Evolutionary conservation across 495 filamentous ascomycete genomes (phyloP), one percentile per base, ranked within the genome.

Genomic region (Aspergillus bridgeri): DNA sequence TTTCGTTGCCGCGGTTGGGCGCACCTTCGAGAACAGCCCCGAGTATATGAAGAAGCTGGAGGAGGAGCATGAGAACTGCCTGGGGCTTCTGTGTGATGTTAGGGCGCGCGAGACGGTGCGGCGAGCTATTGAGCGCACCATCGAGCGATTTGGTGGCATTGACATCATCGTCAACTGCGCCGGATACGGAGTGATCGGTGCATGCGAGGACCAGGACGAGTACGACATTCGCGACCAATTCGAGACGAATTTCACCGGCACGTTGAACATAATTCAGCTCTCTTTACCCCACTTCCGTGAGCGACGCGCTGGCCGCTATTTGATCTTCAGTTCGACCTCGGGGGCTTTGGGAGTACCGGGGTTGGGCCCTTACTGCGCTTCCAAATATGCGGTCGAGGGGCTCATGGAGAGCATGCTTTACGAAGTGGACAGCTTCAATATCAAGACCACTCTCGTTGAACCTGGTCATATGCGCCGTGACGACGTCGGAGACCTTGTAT

Each of bases 191-290:
- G 90, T 98, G 33, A 96, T 98, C 62, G 93, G 90, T 25, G 88
- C 93, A 3, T 96, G 91, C 74, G 94, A 98, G 74, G 94, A 97
- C 75, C 94, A 98, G 73, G 91, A 96, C 73, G 90, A 94, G 64
- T 86, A 89, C 69, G 93, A 98, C 62, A 86, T 98, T 60, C 88
- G 91, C 58, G 94, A 93, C 67, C 93, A 98, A 70, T 97, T 98
- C 72, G 89, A 93, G 73, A 97, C 92, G 27, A 98, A 98, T 69
- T 95, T 96, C 75, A 91, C 92, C 72, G 94, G 94, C 53, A 93
- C 91, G 0, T 67, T 97, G 58, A 88, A 97, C 69, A 98, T 98
- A 64, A 88, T 97, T 58, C 90, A 96, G 70, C 74, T 89, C n/a
- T 89, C 86, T 20, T 71, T 97, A 27, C 90, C 91, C 0, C 91